These are phyloP conservation scores for Penstemon davidsonii DNA, from an alignment of 257 asterid species.

Conservation along the genomic window DNA sequence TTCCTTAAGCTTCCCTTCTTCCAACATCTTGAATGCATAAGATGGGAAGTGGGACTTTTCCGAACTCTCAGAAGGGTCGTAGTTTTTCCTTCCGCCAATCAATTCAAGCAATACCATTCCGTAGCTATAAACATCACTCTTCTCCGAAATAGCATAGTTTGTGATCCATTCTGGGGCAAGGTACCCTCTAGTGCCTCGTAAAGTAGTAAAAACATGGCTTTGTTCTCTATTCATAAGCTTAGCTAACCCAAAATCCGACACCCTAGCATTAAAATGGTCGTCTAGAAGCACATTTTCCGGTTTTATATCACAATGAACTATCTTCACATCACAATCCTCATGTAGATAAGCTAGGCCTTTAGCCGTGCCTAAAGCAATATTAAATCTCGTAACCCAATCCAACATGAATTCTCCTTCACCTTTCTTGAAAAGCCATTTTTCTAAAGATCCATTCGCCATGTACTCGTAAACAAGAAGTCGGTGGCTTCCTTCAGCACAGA, in stretches of 20 bases:
- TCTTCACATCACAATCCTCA: constrained; percentile 60
- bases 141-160: constrained; percentile 88
- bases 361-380: constrained; percentile 62
- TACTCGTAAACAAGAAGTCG: constrained; percentile 88
- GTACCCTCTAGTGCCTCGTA: constrained; percentile 64
- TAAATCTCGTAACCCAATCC: constrained; percentile 53
- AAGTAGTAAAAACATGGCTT: constrained; percentile 55
- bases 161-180: constrained; percentile 98
- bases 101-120: constrained; percentile 95
- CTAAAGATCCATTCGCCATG: constrained; percentile 91
- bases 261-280: constrained; percentile 48
- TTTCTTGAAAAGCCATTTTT: constrained; percentile 79
- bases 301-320: constrained; percentile 60
- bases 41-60: constrained; percentile 85
- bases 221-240: constrained; percentile 63
- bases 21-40: constrained; percentile 81
- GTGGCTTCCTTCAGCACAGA: constrained; percentile 86
- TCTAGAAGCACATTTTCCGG: constrained; percentile 65
- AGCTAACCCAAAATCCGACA: constrained; percentile 62
- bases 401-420: constrained; percentile 56
- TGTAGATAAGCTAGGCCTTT: constrained; percentile 64
- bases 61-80: constrained; percentile 55
- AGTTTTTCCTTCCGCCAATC: constrained; percentile 82
- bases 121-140: constrained; percentile 87
- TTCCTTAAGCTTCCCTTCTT: constrained; percentile 77